These are phyloP conservation scores for Capronia americana DNA, from an alignment of 2,329 filamentous ascomycete genomes.

Conservation along the genomic window DNA sequence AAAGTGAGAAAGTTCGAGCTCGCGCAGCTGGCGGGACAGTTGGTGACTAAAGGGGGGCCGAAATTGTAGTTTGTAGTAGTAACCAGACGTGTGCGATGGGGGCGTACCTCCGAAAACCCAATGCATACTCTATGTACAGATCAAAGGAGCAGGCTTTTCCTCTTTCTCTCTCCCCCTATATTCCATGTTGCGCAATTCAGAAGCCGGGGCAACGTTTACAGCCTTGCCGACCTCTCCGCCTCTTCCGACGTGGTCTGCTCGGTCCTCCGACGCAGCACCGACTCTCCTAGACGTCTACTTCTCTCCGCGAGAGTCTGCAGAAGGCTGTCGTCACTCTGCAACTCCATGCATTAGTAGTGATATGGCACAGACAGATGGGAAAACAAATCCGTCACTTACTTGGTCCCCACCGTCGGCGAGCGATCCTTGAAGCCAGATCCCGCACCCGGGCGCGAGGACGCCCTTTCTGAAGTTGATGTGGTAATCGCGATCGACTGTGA, in stretches of 20 bases:
- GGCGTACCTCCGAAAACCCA: neutral
- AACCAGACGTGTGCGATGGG: neutral
- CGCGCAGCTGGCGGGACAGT: constrained; percentile 59
- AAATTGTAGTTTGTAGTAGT: neutral
- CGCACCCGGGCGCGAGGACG: constrained; percentile 15
- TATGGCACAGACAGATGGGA: neutral
- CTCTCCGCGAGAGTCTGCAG: neutral
- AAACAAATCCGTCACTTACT: neutral
- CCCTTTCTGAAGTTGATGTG: constrained; percentile 30
- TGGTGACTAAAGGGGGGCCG: constrained; percentile 20
- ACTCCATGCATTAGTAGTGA: neutral
- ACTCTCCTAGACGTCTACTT: neutral
- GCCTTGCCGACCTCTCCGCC: neutral
- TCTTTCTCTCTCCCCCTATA: neutral
- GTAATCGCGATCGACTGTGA: constrained; percentile 31
- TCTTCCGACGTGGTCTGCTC: neutral
- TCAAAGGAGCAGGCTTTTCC: neutral
- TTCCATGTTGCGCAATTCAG: neutral
- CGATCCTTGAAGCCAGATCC: constrained; percentile 32
- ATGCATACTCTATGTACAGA: neutral
- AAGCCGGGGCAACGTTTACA: neutral
- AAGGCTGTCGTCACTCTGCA: neutral
- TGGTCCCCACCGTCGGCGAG: constrained; percentile 12
- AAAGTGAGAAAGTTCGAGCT: constrained; percentile 74
- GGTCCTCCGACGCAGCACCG: neutral